Percentiles rank a stretch among this genome's conserved stretches.
Conservation (phyloP, 805 yeast genomes). For the Scheffersomyces lignosus region DNA sequence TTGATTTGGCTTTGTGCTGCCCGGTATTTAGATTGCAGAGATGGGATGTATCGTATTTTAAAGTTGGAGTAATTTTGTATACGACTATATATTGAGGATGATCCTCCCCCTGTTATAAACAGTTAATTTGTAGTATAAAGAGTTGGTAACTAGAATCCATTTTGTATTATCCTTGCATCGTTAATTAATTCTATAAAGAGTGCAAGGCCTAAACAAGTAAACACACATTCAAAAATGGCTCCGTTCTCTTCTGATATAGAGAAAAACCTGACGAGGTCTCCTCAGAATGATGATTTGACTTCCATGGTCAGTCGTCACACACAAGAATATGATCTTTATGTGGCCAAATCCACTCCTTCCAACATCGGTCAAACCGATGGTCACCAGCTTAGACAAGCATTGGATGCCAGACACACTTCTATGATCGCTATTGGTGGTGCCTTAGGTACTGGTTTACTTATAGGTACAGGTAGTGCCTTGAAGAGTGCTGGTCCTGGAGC, state of each 20-base stretch:
- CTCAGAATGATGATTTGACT: slow-evolving; percentile 17
- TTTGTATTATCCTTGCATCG: too few relatives aligned
- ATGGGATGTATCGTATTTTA: too few relatives aligned
- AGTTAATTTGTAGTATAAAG: too few relatives aligned
- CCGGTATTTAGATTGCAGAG: too few relatives aligned
- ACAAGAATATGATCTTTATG: slow-evolving; percentile 48
- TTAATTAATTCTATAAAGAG: too few relatives aligned
- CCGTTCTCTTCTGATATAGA: slow-evolving; percentile 15
- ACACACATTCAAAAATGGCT: too few relatives aligned
- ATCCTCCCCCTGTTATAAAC: too few relatives aligned
- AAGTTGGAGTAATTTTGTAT: too few relatives aligned
- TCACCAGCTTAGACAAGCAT: slow-evolving; percentile 21
- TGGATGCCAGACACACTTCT: slow-evolving; percentile 60
- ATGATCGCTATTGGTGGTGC: slow-evolving; percentile 86
- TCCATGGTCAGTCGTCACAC: slow-evolving; percentile 43
- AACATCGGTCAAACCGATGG: slow-evolving; percentile 30
- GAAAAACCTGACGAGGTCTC: slow-evolving; percentile 11
- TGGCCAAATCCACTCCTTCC: slow-evolving; percentile 45
- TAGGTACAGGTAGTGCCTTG: slow-evolving; percentile 74
- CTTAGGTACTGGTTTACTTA: slow-evolving; percentile 75
- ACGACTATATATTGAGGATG: too few relatives aligned
- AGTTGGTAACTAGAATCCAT: too few relatives aligned
- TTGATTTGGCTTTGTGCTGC: too few relatives aligned
- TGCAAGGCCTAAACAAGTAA: too few relatives aligned
- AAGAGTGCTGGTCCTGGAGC: slow-evolving; percentile 71